Conservation (phyloP, 2,329 filamentous ascomycete genomes). For the Claviceps digitariae region DNA sequence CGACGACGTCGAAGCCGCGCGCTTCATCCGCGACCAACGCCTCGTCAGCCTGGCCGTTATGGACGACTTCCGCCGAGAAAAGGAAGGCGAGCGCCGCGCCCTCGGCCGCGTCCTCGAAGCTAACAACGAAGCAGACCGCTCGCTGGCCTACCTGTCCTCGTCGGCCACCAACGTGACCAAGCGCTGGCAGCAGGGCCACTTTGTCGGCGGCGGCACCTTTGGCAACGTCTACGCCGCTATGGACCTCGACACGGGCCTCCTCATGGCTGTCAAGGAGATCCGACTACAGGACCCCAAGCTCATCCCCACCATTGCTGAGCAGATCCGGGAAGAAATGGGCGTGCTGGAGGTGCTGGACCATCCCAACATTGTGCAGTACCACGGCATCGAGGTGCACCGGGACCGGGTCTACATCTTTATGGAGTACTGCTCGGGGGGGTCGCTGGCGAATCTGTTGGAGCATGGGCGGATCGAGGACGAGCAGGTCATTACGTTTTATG, state of each 20-base stretch:
- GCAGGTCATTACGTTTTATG: constrained; percentile 94
- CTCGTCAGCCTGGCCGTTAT: constrained; percentile 59
- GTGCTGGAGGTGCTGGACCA: constrained; percentile 92
- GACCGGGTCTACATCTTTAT: constrained; percentile 99
- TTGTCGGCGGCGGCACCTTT: constrained; percentile 92
- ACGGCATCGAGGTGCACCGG: constrained; percentile 93
- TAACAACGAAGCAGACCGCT: constrained; percentile 89
- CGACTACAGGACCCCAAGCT: constrained; percentile 91
- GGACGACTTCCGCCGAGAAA: constrained; percentile 64
- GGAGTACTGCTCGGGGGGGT: constrained; percentile 97
- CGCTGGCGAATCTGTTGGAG: constrained; percentile 76
- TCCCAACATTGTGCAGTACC: constrained; percentile 95
- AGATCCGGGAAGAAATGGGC: constrained; percentile 95
- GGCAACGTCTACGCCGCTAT: constrained; percentile 95
- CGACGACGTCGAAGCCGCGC: constrained; percentile 76
- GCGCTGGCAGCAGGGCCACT: constrained; percentile 98
- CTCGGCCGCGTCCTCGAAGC: constrained; percentile 86
- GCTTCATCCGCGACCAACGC: constrained; percentile 62
- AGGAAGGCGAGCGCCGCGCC: constrained; percentile 73
- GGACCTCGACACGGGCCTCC: constrained; percentile 86
- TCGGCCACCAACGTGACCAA: constrained; percentile 91
- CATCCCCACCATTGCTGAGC: constrained; percentile 83
- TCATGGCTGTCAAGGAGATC: constrained; percentile 99
- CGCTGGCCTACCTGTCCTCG: constrained; percentile 83
- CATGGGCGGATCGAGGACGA: constrained; percentile 97